Conservation (phyloP, 2,329 filamentous ascomycete species). For the Lasiodiplodia sp. region DNA sequence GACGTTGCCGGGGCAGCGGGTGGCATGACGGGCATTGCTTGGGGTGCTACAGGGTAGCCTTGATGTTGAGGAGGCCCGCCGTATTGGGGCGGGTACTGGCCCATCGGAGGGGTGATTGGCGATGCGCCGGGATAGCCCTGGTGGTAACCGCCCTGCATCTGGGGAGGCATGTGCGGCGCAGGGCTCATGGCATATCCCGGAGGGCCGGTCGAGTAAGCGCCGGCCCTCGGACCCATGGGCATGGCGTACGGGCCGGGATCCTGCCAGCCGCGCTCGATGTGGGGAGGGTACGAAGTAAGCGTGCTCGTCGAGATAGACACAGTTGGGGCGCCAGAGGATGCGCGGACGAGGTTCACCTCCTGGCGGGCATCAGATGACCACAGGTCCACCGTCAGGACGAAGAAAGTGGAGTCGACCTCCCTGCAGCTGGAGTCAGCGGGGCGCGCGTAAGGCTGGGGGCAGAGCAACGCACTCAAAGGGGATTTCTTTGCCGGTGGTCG, state of each 20-base stretch:
- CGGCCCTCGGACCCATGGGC: slow-evolving; percentile 10
- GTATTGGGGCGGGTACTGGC: slow-evolving; percentile 30
- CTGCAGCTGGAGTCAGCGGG: slow-evolving; percentile 47
- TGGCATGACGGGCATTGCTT: slow-evolving; percentile 20
- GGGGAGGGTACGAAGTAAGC: slow-evolving; percentile 76
- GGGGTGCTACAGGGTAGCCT: slow-evolving; percentile 15
- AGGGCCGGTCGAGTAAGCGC: slow-evolving; percentile 10
- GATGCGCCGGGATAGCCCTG: slow-evolving; percentile 18
- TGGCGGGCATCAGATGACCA: slow-evolving; percentile 67
- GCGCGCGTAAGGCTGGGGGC: slow-evolving; percentile 1
- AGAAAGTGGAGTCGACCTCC: slow-evolving; percentile 73
- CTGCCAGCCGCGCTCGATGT: slow-evolving; percentile 43
- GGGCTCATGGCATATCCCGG: slow-evolving; percentile 10
- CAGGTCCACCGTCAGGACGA: slow-evolving; percentile 73
- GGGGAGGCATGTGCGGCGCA: slow-evolving; percentile 25
- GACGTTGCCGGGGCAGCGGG: slow-evolving; percentile 41
- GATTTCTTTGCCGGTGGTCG: slow-evolving; percentile 77
- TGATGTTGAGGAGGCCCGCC: slow-evolving; percentile 28
- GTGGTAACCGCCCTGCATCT: slow-evolving; percentile 15
- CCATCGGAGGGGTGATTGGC: slow-evolving; percentile 29
- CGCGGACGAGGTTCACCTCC: slow-evolving; percentile 74
- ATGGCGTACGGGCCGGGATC: slow-evolving; percentile 32
- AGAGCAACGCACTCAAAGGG: slow-evolving; percentile 73
- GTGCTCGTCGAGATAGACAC: slow-evolving; percentile 81
- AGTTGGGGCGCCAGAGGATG: slow-evolving; percentile 68